These are phyloP conservation scores for Setaria viridis DNA, from an alignment of 202 grass and related monocot genomes.

Conservation along the genomic window DNA sequence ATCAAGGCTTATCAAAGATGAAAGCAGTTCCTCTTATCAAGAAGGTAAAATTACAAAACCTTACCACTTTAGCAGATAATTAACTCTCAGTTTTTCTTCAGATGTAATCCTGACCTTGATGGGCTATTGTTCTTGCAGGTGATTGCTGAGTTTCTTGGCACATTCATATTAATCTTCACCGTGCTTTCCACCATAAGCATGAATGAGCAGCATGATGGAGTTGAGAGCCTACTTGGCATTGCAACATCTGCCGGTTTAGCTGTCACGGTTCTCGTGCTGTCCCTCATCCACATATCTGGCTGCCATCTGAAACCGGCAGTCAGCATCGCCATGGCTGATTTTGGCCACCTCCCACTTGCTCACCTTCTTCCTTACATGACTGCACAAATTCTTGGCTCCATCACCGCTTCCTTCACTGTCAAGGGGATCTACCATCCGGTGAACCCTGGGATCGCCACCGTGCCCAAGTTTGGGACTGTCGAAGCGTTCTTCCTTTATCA, in stretches of 20 bases:
- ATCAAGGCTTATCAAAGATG: constrained; percentile 21
- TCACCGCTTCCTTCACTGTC: constrained; percentile 37
- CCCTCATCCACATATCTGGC: constrained; percentile 60
- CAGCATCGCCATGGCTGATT: constrained; percentile 50
- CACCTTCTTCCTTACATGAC: constrained; percentile 47
- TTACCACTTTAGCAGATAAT: neutral
- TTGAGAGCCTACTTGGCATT: constrained; percentile 46
- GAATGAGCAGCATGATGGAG: constrained; percentile 45
- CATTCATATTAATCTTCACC: constrained; percentile 57
- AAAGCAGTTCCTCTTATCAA: constrained; percentile 22
- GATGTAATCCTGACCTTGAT: neutral
- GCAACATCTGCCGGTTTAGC: constrained; percentile 59
- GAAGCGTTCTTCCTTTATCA: constrained; percentile 65
- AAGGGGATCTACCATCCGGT: constrained; percentile 54
- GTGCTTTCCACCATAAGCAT: constrained; percentile 53
- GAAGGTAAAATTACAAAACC: constrained; percentile 25
- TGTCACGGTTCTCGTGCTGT: constrained; percentile 49
- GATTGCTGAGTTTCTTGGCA: constrained; percentile 43
- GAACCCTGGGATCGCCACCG: constrained; percentile 37
- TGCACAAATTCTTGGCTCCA: constrained; percentile 56
- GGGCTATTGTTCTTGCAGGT: constrained; percentile 20
- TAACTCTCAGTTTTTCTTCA: neutral
- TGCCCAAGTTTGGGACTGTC: constrained; percentile 44
- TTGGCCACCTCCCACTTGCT: constrained; percentile 51
- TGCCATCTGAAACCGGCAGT: constrained; percentile 66